Percentiles rank a stretch among this genome's conserved stretches.
phyloP scores from a whole-genome alignment of 2,329 filamentous ascomycete species.

The Colletotrichum abscissum region DNA sequence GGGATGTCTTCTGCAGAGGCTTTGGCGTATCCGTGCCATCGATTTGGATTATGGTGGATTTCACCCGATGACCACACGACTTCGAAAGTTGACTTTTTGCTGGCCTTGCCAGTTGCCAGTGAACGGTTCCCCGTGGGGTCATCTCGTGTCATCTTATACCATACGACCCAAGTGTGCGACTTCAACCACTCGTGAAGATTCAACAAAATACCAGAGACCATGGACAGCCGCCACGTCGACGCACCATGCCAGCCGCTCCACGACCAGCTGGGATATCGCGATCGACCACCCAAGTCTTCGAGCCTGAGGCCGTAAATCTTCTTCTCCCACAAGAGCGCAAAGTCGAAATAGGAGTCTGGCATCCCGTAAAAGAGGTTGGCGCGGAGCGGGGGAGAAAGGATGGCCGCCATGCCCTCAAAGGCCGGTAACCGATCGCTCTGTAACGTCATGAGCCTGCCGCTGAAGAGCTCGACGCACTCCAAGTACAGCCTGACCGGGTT shows the following conservation, averaged over 20 bases:
- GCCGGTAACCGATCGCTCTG: neutral
- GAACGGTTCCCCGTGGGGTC: neutral
- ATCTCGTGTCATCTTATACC: neutral
- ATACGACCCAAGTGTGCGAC: neutral
- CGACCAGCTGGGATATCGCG: neutral
- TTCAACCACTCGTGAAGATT: neutral
- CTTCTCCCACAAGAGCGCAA: neutral
- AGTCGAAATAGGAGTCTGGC: neutral
- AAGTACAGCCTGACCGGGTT: neutral
- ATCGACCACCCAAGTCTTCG: neutral
- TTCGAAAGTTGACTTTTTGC: neutral
- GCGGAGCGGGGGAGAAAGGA: neutral
- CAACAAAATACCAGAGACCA: neutral
- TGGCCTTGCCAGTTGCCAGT: neutral
- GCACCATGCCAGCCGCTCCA: neutral
- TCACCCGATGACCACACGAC: neutral
- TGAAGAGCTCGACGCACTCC: neutral
- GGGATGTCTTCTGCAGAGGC: neutral
- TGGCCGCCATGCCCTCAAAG: neutral
- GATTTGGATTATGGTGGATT: neutral
- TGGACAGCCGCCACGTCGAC: neutral
- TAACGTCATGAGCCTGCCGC: neutral
- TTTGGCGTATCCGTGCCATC: neutral
- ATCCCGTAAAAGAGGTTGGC: neutral
- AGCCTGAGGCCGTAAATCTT: neutral